Evolutionary conservation across 495 filamentous ascomycete species (phyloP).

Genomic region (Jackrogersella minutella): DNA sequence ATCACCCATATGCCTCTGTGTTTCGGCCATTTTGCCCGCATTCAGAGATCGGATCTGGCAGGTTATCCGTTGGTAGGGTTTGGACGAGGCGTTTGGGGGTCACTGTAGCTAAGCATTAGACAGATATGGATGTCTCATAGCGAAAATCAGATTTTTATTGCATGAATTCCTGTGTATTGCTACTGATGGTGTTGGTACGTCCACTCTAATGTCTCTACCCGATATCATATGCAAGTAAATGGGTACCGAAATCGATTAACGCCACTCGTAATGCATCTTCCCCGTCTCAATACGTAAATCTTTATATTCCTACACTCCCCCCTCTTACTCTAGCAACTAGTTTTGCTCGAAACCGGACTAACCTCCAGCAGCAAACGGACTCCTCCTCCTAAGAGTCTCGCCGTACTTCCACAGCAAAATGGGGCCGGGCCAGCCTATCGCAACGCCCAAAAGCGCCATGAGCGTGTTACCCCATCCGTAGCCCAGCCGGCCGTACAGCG

Average conservation of each 20-base stretch:
- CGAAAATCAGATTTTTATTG: slow-evolving; percentile 4
- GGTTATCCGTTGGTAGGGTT: slow-evolving; percentile 1
- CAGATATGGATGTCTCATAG: neutral
- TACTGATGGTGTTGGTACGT: neutral
- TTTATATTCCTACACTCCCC: neutral
- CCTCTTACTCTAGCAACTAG: neutral
- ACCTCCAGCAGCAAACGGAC: slow-evolving; percentile 70
- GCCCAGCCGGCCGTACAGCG: slow-evolving; percentile 64
- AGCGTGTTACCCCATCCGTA: slow-evolving; percentile 66
- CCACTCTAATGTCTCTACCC: neutral
- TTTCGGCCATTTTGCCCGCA: slow-evolving; percentile 2
- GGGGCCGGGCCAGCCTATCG: slow-evolving; percentile 58
- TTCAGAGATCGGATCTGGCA: slow-evolving; percentile 2
- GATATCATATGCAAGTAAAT: neutral
- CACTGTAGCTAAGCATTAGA: slow-evolving; percentile 16
- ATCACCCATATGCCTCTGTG: neutral
- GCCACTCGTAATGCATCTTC: neutral
- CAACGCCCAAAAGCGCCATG: slow-evolving; percentile 61
- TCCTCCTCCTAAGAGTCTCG: slow-evolving; percentile 59
- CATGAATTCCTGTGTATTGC: neutral
- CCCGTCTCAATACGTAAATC: neutral
- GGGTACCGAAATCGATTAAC: neutral
- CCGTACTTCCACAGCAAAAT: slow-evolving; percentile 61
- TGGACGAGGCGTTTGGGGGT: slow-evolving; percentile 17
- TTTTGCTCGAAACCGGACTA: slow-evolving; percentile 11